A percentile compares a stretch with the other conserved stretches of the same genome.
phyloP scores from a whole-genome alignment of 257 asterid species.

The Ilex aquifolium region DNA sequence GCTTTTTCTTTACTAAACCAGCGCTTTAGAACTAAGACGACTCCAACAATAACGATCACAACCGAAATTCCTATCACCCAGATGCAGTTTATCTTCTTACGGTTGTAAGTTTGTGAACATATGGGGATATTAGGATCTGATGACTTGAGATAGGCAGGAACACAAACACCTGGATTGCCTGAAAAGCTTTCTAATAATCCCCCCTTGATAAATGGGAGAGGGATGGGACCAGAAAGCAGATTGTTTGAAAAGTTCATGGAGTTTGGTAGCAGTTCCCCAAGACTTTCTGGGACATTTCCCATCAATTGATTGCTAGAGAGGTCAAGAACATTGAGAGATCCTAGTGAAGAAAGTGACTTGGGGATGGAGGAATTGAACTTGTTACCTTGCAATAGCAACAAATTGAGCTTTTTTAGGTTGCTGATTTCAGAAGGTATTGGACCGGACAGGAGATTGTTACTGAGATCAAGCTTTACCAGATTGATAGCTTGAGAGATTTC shows the following conservation, averaged over 20 bases:
- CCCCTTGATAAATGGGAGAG: not conserved
- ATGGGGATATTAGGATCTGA: not conserved
- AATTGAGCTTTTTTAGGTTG: too few relatives aligned
- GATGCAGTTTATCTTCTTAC: not conserved
- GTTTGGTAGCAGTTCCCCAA: not conserved
- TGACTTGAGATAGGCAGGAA: not conserved
- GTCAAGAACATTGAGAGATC: too few relatives aligned
- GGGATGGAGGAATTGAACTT: too few relatives aligned
- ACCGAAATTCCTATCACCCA: not conserved
- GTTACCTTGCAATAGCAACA: too few relatives aligned
- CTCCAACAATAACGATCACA: not conserved
- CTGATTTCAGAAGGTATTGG: not conserved
- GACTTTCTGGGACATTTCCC: not conserved
- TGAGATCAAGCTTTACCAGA: not conserved
- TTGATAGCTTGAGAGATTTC: not conserved
- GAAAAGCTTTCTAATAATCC: constrained; percentile 1
- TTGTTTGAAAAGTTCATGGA: constrained; percentile 2
- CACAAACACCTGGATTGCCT: not conserved
- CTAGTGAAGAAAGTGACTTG: too few relatives aligned
- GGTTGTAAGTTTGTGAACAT: not conserved
- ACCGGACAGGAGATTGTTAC: not conserved
- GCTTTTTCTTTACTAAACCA: not conserved
- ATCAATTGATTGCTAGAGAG: not conserved
- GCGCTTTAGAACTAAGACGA: not conserved
- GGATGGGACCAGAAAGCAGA: not conserved